Evolutionary conservation across 306 rosid species (phyloP).

Genomic region (Canavalia gladiata): DNA sequence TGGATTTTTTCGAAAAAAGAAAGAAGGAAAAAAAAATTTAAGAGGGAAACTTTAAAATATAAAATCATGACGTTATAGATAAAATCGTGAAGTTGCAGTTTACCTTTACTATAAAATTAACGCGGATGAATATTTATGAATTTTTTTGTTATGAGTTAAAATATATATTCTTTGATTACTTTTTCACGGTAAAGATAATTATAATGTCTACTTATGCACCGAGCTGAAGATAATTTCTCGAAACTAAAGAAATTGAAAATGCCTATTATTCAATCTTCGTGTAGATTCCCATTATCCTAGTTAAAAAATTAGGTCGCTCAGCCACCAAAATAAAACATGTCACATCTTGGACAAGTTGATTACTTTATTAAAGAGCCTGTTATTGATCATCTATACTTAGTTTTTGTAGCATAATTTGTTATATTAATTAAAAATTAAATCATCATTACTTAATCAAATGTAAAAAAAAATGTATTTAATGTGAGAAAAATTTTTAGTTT

Average conservation of each 20-base stretch:
- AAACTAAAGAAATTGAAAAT: not conserved
- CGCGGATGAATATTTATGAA: not conserved
- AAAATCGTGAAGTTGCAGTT: not conserved
- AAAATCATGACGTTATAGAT: not conserved
- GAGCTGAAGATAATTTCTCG: not conserved
- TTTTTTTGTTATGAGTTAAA: not conserved
- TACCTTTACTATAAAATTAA: not conserved
- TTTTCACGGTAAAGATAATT: not conserved
- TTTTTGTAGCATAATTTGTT: not conserved
- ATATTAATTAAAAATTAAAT: not conserved
- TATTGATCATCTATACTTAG: no score
- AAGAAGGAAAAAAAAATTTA: not conserved
- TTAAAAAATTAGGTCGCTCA: conserved; percentile 3
- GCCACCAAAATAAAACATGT: not conserved
- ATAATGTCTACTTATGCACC: not conserved
- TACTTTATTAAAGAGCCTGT: not conserved
- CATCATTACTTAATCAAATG: not conserved
- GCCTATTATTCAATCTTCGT: not conserved
- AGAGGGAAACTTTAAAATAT: not conserved
- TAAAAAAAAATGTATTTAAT: not conserved
- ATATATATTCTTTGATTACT: not conserved
- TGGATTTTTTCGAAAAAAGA: no score
- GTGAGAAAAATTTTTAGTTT: not conserved
- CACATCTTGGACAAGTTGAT: not conserved
- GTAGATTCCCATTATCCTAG: conserved; percentile 18